These are phyloP conservation scores for Scutellaria minor DNA, from an alignment of 257 asterid genomes.

Conservation along the genomic window DNA sequence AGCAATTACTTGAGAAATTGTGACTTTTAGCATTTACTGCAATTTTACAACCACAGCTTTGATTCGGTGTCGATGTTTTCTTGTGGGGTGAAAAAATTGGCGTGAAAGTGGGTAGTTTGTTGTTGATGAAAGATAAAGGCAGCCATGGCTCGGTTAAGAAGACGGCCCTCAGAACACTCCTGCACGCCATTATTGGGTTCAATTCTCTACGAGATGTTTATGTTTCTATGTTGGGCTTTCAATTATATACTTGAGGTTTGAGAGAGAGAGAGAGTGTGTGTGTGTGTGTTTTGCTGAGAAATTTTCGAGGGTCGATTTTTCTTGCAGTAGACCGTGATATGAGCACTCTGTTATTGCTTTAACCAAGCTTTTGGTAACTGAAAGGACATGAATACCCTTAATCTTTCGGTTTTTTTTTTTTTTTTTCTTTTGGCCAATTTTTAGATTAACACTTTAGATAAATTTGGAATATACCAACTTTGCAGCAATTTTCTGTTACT, in stretches of 20 bases:
- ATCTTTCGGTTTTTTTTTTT: neutral
- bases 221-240: constrained; percentile 8
- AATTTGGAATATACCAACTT: too few species aligned
- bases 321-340: neutral
- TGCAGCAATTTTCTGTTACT: too few species aligned
- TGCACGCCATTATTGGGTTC: constrained; percentile 62
- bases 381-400: constrained; percentile 26
- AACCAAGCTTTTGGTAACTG: neutral
- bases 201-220: constrained; percentile 17
- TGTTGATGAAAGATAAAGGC: constrained; percentile 44
- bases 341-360: constrained; percentile 21
- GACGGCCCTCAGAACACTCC: constrained; percentile 53
- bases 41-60: constrained; percentile 49
- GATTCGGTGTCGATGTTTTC: constrained; percentile 35
- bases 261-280: too few species aligned
- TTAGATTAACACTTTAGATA: too few species aligned
- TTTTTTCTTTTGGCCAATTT: neutral
- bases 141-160: constrained; percentile 64
- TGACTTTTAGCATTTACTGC: constrained; percentile 35
- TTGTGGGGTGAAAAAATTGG: constrained; percentile 42
- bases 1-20: constrained; percentile 50
- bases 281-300: neutral
- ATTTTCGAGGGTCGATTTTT: constrained; percentile 9
- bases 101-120: constrained; percentile 32
- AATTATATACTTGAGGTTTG: neutral